Base-by-base conservation (phyloP, 2,329 filamentous ascomycete species). In the Cercospora sp. region DNA sequence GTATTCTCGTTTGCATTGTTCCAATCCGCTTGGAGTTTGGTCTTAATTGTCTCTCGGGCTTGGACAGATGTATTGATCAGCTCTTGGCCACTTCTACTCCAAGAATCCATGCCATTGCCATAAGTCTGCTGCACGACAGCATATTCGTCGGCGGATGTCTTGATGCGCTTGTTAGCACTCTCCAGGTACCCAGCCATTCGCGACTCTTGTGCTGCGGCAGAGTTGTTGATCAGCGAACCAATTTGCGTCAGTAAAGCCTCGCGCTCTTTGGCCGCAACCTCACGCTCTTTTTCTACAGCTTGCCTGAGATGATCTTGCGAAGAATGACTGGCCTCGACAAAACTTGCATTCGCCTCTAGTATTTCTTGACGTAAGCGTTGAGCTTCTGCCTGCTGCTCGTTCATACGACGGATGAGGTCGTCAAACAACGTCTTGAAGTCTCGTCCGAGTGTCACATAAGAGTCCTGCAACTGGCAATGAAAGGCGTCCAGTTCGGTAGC, bases 391-490 rank as follows among this genome's bases (percentile, higher is more conserved):
- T 91, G 91, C 77, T 98, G 94, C 9, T 88, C 84, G 42, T 88
- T 87, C 65, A 97, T 85, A 73, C 93, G 90, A 70, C 86, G 88
- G 60, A 92, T 84, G 60, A 97, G 84, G 12, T 91, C 89, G 71
- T 97, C 93, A 73, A 98, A 97, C 26, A 94, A 87, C 5, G 83
- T 82, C 78, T 94, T 96, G 82, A 97, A 93, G 73, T 98, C 93
- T 68, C 90, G 89, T 8, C 93, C 93, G 1, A 98, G 86, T 1
- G 88, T 86, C 72, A 89, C 91, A 78, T 97, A 97, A 0, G 94
- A 97, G 12, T 87, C 82, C 75, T 97, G 93, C 31, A 98, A 86
- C 83, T 94, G 89, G 60, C 84, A 87, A 78, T 97, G 93, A 75
- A 98, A 96, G n/a, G 87, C 86, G 33, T 89, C 87, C 68, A 99